These are phyloP conservation scores for Periglandula ipomoeae DNA, from an alignment of 2,329 filamentous ascomycete genomes.

Conservation along the genomic window DNA sequence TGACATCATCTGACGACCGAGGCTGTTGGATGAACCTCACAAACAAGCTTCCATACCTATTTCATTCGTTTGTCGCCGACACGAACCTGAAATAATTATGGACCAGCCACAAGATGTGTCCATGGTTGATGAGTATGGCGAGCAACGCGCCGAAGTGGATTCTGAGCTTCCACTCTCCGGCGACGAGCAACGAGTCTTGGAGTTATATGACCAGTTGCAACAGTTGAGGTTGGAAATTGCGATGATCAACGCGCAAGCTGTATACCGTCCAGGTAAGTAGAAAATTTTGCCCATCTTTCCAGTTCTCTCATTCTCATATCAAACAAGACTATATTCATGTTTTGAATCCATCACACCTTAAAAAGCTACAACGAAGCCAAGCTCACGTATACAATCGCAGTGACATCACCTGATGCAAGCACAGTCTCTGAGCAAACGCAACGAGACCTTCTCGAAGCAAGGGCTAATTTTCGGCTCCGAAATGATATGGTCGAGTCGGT, in stretches of 20 bases:
- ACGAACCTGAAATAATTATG: background rate
- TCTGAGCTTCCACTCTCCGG: slow-evolving; percentile 48
- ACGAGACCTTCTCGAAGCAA: slow-evolving; percentile 58
- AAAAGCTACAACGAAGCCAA: background rate
- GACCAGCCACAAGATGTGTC: slow-evolving; percentile 13
- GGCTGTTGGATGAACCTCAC: background rate
- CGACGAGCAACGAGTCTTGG: slow-evolving; percentile 56
- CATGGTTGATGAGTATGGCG: slow-evolving; percentile 15
- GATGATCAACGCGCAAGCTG: slow-evolving; percentile 46
- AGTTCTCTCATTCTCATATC: too few species aligned
- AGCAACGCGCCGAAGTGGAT: slow-evolving; percentile 22
- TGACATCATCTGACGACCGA: background rate
- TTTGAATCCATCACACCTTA: too few species aligned
- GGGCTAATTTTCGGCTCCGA: slow-evolving; percentile 59
- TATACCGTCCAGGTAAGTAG: slow-evolving; percentile 25
- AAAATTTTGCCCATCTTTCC: too few species aligned
- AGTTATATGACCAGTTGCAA: slow-evolving; percentile 62
- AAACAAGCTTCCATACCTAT: background rate
- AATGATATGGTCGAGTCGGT: slow-evolving; percentile 61
- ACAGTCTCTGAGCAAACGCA: slow-evolving; percentile 49
- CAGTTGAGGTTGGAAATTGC: slow-evolving; percentile 65
- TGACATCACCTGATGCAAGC: slow-evolving; percentile 24
- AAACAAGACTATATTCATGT: too few species aligned
- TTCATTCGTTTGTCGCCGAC: too few species aligned
- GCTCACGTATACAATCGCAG: background rate